These are phyloP conservation scores for Nemania serpens DNA, from an alignment of 2,329 filamentous ascomycete species.

Conservation along the genomic window DNA sequence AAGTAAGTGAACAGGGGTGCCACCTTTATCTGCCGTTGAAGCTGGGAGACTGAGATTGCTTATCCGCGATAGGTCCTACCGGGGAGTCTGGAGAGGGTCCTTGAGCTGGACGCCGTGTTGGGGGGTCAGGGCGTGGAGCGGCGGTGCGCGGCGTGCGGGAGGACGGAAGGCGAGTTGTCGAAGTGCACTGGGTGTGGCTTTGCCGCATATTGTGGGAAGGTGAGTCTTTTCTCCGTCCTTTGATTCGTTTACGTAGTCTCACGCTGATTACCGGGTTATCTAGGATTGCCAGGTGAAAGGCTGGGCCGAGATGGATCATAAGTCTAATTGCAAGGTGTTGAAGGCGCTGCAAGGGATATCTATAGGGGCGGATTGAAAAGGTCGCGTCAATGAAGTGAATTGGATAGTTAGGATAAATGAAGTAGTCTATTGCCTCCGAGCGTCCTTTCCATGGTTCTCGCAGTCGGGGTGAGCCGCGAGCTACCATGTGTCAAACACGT, in stretches of 20 bases:
- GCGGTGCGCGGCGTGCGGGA: conserved; percentile 37
- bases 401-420: background rate
- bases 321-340: conserved; percentile 50
- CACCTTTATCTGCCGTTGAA: background rate
- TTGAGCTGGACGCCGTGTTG: conserved; percentile 31
- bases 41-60: background rate
- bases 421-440: background rate
- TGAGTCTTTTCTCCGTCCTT: conserved; percentile 33
- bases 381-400: background rate
- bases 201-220: conserved; percentile 54
- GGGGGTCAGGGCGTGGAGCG: conserved; percentile 9
- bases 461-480: too few relatives aligned
- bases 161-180: conserved; percentile 37
- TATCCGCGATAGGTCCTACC: conserved; percentile 32
- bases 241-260: background rate
- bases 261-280: background rate
- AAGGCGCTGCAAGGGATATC: conserved; percentile 47
- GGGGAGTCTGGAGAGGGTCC: conserved; percentile 32
- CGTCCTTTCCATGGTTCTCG: too few relatives aligned
- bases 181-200: conserved; percentile 51
- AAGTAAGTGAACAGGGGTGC: conserved; percentile 30
- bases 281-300: conserved; percentile 50
- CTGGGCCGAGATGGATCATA: conserved; percentile 50
- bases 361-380: conserved; percentile 26
- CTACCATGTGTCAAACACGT: too few relatives aligned